These are phyloP conservation scores for Venturia aucupariae DNA, from an alignment of 2,329 filamentous ascomycete species.

Conservation along the genomic window DNA sequence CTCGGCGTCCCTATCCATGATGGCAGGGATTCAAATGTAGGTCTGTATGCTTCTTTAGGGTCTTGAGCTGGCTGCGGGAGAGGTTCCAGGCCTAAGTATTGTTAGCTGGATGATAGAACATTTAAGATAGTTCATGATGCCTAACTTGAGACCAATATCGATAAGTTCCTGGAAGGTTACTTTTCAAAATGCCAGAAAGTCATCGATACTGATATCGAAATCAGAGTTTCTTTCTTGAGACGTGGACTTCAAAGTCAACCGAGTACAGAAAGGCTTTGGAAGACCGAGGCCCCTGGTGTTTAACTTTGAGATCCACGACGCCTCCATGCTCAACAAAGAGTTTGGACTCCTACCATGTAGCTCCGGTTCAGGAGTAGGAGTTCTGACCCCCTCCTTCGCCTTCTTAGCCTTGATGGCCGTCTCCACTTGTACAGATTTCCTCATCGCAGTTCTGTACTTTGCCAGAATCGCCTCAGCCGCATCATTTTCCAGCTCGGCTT, in stretches of 20 bases:
- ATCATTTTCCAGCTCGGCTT: slow-evolving; percentile 22
- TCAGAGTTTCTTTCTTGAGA: not conserved
- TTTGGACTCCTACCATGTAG: slow-evolving; percentile 39
- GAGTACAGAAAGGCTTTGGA: no score
- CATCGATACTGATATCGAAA: not conserved
- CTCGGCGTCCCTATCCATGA: slow-evolving; percentile 70
- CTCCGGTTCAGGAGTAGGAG: slow-evolving; percentile 27
- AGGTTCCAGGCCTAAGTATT: slow-evolving; percentile 56
- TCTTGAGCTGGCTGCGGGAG: slow-evolving; percentile 67
- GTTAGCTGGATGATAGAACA: not conserved
- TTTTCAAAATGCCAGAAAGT: not conserved
- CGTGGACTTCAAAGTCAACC: not conserved
- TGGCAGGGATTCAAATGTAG: slow-evolving; percentile 70
- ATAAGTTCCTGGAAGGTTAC: not conserved
- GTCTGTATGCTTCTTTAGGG: slow-evolving; percentile 46
- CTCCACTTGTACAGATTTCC: slow-evolving; percentile 25
- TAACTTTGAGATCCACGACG: not conserved
- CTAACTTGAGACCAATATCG: not conserved
- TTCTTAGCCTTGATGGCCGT: slow-evolving; percentile 16
- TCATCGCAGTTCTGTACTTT: slow-evolving; percentile 30
- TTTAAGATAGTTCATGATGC: not conserved
- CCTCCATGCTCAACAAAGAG: not conserved
- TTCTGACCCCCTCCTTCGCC: slow-evolving; percentile 19
- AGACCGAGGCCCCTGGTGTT: not conserved
- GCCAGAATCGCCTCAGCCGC: slow-evolving; percentile 27